Evolutionary conservation across 2,329 filamentous ascomycete genomes (phyloP).

Genomic region (Arthrobotrys conoides): DNA sequence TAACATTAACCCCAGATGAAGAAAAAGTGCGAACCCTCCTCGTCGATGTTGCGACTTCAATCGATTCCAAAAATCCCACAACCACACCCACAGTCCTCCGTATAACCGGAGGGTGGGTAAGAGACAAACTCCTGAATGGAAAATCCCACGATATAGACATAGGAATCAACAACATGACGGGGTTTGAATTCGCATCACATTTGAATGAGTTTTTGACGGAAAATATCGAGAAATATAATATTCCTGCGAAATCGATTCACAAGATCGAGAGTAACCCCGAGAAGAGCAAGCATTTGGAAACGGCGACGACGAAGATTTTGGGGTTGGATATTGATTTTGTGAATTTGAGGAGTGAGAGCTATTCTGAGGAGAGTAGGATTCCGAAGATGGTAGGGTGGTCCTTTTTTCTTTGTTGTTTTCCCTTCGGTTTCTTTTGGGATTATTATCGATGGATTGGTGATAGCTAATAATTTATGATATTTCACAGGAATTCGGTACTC

Average conservation of each 20-base stretch:
- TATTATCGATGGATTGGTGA: background rate
- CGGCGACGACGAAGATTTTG: conserved; percentile 86
- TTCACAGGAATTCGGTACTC: conserved; percentile 80
- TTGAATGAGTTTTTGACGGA: conserved; percentile 78
- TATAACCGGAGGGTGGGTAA: conserved; percentile 89
- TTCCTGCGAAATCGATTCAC: conserved; percentile 78
- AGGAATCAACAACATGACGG: conserved; percentile 88
- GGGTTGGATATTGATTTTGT: conserved; percentile 93
- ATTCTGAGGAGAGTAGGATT: conserved; percentile 88
- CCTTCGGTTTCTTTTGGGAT: no score
- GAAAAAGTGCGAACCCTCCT: conserved; percentile 80
- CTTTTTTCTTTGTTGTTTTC: background rate
- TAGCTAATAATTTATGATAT: background rate
- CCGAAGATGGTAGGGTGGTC: conserved; percentile 77
- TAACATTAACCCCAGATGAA: conserved; percentile 79
- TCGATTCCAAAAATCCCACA: conserved; percentile 69
- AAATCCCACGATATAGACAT: conserved; percentile 86
- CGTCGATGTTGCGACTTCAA: conserved; percentile 82
- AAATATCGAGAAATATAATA: conserved; percentile 75
- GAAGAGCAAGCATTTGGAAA: conserved; percentile 96
- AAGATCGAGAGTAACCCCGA: conserved; percentile 93
- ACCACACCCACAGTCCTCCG: conserved; percentile 76
- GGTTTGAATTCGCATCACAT: conserved; percentile 79
- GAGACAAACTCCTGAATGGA: conserved; percentile 82
- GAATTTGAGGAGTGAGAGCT: conserved; percentile 92